Conservation (phyloP, 2,329 filamentous ascomycete species). For the Colletotrichum musicola region DNA sequence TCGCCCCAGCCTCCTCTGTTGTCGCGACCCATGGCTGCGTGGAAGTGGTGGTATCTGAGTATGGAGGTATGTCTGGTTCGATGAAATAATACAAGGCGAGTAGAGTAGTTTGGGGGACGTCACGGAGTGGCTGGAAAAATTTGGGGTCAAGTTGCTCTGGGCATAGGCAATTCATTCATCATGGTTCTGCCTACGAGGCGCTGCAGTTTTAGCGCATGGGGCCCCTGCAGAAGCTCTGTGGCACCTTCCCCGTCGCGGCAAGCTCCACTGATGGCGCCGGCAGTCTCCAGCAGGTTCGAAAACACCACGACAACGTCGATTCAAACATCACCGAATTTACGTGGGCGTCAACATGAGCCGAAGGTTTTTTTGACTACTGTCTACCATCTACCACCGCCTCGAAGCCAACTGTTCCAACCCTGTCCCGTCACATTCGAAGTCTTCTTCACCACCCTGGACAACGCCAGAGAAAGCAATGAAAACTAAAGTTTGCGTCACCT, state of each 20-base stretch:
- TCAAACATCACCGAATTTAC: constrained; percentile 1
- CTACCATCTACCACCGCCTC: no score
- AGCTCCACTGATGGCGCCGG: constrained; percentile 23
- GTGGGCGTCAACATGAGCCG: no score
- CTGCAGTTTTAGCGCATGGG: constrained; percentile 28
- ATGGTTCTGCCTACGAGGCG: constrained; percentile 15
- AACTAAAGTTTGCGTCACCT: constrained; percentile 27
- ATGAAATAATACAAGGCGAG: not conserved
- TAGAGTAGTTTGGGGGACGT: constrained; percentile 5
- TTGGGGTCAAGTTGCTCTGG: not conserved
- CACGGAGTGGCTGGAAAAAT: constrained; percentile 31
- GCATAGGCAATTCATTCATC: not conserved
- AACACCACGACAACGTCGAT: not conserved
- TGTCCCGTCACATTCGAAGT: no score
- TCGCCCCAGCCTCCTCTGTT: constrained; percentile 74
- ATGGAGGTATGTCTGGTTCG: not conserved
- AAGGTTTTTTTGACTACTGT: not conserved
- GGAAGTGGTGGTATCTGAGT: not conserved
- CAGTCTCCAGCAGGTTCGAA: constrained; percentile 12
- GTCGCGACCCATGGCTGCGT: constrained; percentile 29
- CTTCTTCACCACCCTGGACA: constrained; percentile 29
- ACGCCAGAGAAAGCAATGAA: constrained; percentile 31
- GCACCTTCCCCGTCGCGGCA: not conserved
- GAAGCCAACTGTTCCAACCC: no score
- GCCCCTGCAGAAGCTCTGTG: constrained; percentile 12